These are phyloP conservation scores for Paspalum notatum DNA, from an alignment of 176 grass and related monocot genomes.

Conservation along the genomic window DNA sequence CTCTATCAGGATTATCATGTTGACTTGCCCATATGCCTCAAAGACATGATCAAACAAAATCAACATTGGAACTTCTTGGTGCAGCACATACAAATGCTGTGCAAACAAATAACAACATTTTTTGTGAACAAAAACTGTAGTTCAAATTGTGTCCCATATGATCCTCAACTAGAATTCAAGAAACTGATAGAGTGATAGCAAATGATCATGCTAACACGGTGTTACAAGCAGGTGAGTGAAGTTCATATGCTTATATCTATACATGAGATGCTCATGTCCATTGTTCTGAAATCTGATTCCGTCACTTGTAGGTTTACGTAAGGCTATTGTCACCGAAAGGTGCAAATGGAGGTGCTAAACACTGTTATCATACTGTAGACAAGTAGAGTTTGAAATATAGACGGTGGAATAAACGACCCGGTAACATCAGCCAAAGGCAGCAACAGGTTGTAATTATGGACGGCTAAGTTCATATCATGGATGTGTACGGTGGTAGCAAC, in stretches of 20 bases:
- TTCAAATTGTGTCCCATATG: neutral
- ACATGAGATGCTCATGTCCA: neutral
- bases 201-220: neutral
- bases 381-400: no score
- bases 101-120: slow-evolving; percentile 8
- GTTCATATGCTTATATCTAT: neutral
- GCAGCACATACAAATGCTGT: neutral
- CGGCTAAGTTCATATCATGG: no score
- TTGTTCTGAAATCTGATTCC: neutral
- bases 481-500: no score
- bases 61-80: neutral
- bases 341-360: no score
- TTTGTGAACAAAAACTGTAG: neutral
- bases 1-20: neutral
- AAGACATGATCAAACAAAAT: neutral
- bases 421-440: no score
- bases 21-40: no score
- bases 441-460: no score
- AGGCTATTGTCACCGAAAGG: no score
- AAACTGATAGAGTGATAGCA: no score
- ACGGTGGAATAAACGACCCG: no score
- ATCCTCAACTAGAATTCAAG: neutral
- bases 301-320: slow-evolving; percentile 9
- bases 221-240: neutral
- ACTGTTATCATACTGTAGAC: no score